Conservation (phyloP, 2,329 filamentous ascomycete species). For the Fusarium anthophilum region DNA sequence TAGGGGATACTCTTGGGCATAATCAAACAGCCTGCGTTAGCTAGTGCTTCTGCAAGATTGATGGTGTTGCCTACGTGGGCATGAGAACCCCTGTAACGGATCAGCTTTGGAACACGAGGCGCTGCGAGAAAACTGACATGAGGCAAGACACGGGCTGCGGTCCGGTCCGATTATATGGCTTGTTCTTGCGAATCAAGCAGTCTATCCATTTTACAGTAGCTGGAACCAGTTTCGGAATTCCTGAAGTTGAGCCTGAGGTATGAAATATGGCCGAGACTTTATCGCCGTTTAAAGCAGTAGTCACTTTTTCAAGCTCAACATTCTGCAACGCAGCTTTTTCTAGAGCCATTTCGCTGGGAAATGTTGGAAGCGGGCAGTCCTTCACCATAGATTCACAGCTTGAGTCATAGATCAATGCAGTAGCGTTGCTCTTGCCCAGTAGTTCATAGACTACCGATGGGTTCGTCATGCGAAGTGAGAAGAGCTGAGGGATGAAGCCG, state of each 20-base stretch:
- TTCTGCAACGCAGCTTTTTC: background rate
- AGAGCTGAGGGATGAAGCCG: background rate
- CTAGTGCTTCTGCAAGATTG: background rate
- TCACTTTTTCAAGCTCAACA: background rate
- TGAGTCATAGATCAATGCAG: background rate
- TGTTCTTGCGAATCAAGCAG: constrained; percentile 9
- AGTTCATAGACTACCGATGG: background rate
- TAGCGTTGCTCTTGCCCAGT: background rate
- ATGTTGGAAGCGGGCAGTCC: background rate
- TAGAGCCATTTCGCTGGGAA: rapidly evolving
- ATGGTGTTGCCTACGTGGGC: constrained; percentile 13
- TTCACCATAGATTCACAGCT: background rate
- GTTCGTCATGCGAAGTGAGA: constrained; percentile 1
- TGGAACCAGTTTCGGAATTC: constrained; percentile 2
- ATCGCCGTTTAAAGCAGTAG: background rate
- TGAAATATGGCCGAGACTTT: background rate
- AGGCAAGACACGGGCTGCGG: background rate
- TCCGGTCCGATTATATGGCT: rapidly evolving
- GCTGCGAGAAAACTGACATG: background rate
- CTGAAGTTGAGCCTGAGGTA: constrained; percentile 5
- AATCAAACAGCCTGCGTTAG: background rate
- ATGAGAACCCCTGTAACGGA: background rate
- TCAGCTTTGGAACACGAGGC: background rate
- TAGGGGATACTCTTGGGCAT: background rate
- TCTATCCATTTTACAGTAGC: constrained; percentile 4